A percentile compares a stretch with the other conserved stretches of the same genome.
These are phyloP conservation scores for Dactylonectria estremocensis DNA, from an alignment of 2,329 filamentous ascomycete genomes.

Conservation along the genomic window DNA sequence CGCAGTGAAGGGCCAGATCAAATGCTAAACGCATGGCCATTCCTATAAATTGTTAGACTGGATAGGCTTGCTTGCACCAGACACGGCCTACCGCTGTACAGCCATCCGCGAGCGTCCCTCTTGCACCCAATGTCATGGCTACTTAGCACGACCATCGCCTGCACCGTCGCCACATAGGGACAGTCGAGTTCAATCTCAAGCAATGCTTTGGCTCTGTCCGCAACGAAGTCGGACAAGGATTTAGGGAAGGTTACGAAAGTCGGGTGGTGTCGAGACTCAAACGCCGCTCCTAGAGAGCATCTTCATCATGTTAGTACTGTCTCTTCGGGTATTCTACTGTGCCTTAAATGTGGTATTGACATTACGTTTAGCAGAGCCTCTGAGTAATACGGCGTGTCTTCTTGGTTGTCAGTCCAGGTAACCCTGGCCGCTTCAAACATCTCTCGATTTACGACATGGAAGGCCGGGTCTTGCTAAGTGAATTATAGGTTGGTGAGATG, in stretches of 20 bases:
- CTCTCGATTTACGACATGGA: conserved; percentile 44
- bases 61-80: too few relatives aligned
- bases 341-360: too few relatives aligned
- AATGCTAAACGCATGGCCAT: conserved; percentile 48
- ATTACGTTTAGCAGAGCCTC: conserved; percentile 49
- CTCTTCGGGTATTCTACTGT: too few relatives aligned
- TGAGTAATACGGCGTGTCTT: conserved; percentile 48
- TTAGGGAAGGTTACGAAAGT: conserved; percentile 54
- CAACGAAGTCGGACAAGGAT: conserved; percentile 51
- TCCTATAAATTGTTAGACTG: conserved; percentile 46
- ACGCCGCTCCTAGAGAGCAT: conserved; percentile 59
- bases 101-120: conserved; percentile 46
- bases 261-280: conserved; percentile 59
- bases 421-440: conserved; percentile 38
- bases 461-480: conserved; percentile 40
- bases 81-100: conserved; percentile 44
- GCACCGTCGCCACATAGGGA: conserved; percentile 45
- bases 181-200: conserved; percentile 48
- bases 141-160: conserved; percentile 47
- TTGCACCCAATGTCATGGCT: conserved; percentile 47
- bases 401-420: conserved; percentile 34
- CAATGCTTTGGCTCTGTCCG: conserved; percentile 45
- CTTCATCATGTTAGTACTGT: conserved; percentile 39
- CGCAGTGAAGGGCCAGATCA: conserved; percentile 47
- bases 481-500: conserved; percentile 42